phyloP scores from a whole-genome alignment of 2,329 filamentous ascomycete genomes.

The Massarina eburnea region DNA sequence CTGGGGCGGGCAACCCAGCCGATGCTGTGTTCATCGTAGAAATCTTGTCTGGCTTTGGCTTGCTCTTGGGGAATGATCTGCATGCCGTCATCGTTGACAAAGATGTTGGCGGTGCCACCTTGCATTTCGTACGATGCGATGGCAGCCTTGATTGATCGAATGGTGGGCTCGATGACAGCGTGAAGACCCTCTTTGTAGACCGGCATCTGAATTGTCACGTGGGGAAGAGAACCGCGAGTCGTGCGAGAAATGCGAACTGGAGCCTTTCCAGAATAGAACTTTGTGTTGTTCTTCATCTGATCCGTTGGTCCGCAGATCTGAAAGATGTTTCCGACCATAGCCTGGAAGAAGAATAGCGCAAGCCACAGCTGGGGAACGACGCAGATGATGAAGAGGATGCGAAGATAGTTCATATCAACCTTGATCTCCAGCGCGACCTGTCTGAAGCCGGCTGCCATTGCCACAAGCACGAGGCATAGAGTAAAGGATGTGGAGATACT shows the following conservation, averaged over 20 bases:
- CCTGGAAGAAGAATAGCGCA: conserved; percentile 46
- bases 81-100: conserved; percentile 70
- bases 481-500: conserved; percentile 57
- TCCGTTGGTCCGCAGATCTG: conserved; percentile 74
- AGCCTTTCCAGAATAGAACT: conserved; percentile 72
- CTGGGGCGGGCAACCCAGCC: conserved; percentile 53
- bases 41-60: conserved; percentile 49
- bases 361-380: conserved; percentile 62
- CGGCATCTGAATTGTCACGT: conserved; percentile 77
- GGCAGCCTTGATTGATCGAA: conserved; percentile 73
- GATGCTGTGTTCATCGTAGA: conserved; percentile 54
- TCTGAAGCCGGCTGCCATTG: conserved; percentile 60
- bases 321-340: conserved; percentile 23
- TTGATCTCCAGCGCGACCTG: conserved; percentile 57
- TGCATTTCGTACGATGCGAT: conserved; percentile 55
- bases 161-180: conserved; percentile 74
- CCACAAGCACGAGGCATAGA: conserved; percentile 54
- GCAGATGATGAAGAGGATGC: conserved; percentile 57
- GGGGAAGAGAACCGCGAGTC: conserved; percentile 63
- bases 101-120: conserved; percentile 68
- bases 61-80: conserved; percentile 57
- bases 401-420: conserved; percentile 56
- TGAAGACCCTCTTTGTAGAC: conserved; percentile 83
- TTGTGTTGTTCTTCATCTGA: conserved; percentile 74
- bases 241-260: conserved; percentile 55